These are phyloP conservation scores for Tubosaeta brunneosetosa DNA, from an alignment of 768 basidiomycete genomes.

Conservation along the genomic window DNA sequence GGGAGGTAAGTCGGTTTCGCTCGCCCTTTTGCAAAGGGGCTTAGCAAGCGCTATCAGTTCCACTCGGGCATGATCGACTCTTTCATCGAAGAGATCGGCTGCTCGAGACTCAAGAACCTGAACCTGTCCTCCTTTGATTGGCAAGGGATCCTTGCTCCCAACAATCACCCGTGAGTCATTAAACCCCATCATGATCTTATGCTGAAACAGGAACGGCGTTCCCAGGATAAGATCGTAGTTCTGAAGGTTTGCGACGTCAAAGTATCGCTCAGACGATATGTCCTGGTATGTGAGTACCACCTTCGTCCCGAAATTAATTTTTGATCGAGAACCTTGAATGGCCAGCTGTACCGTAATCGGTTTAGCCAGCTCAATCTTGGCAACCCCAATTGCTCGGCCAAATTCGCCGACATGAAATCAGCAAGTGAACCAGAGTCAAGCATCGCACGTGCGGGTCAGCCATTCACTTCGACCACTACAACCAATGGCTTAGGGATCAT, in stretches of 20 bases:
- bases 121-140: conserved; percentile 12
- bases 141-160: conserved; percentile 3
- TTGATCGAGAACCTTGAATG: conserved; percentile 26
- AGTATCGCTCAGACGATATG: conserved; percentile 23
- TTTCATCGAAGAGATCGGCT: neutral
- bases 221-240: conserved; percentile 38
- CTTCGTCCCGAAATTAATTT: conserved; percentile 17
- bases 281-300: conserved; percentile 14
- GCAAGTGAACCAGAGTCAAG: conserved; percentile 25
- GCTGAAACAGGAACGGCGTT: conserved; percentile 35
- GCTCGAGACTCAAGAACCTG: neutral
- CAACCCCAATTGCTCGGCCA: conserved; percentile 27
- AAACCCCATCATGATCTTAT: conserved; percentile 26
- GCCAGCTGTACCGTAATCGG: conserved; percentile 29
- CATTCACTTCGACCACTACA: neutral
- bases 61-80: neutral
- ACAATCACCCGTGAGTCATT: conserved; percentile 18
- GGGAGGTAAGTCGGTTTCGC: neutral
- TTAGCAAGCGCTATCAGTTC: conserved; percentile 3
- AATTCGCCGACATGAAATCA: conserved; percentile 28
- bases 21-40: neutral
- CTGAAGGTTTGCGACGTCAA: conserved; percentile 36
- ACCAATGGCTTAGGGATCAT: conserved; percentile 13
- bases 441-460: conserved; percentile 13
- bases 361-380: conserved; percentile 12